A percentile compares a stretch with the other conserved stretches of the same genome.
Conservation (phyloP, 495 filamentous ascomycete genomes). For the Hypoxylon subgilvum region DNA sequence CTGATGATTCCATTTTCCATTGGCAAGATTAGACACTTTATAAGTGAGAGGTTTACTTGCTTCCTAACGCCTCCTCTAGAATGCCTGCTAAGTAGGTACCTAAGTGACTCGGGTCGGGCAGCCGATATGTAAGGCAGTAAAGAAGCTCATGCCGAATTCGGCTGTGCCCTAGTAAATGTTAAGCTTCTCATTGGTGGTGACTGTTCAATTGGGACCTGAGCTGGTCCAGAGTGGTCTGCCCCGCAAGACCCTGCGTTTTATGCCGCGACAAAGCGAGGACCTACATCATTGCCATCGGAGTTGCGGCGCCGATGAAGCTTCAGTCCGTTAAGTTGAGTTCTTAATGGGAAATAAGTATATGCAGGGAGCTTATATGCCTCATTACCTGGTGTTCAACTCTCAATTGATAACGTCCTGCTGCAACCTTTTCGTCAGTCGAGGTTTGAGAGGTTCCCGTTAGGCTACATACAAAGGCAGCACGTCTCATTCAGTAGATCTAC, state of each 20-base stretch:
- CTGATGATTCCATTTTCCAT: conserved; percentile 17
- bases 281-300: conserved; percentile 34
- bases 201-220: conserved; percentile 22
- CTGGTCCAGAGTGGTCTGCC: conserved; percentile 10
- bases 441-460: too few relatives aligned
- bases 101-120: conserved; percentile 11
- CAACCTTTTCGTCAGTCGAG: background rate
- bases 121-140: conserved; percentile 5
- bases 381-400: too few relatives aligned
- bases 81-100: too few relatives aligned
- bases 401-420: background rate
- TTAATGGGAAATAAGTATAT: too few relatives aligned
- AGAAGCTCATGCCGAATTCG: conserved; percentile 37
- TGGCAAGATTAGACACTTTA: too few relatives aligned
- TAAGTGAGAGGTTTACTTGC: too few relatives aligned
- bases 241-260: conserved; percentile 17
- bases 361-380: conserved; percentile 5
- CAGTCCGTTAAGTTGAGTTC: conserved; percentile 6
- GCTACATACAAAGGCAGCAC: too few relatives aligned
- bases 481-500: background rate
- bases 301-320: conserved; percentile 31
- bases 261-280: conserved; percentile 36
- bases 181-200: conserved; percentile 23
- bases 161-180: conserved; percentile 22
- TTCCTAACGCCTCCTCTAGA: too few relatives aligned